Conservation (phyloP, 2,329 filamentous ascomycete species). For the Colletotrichum paranaense region DNA sequence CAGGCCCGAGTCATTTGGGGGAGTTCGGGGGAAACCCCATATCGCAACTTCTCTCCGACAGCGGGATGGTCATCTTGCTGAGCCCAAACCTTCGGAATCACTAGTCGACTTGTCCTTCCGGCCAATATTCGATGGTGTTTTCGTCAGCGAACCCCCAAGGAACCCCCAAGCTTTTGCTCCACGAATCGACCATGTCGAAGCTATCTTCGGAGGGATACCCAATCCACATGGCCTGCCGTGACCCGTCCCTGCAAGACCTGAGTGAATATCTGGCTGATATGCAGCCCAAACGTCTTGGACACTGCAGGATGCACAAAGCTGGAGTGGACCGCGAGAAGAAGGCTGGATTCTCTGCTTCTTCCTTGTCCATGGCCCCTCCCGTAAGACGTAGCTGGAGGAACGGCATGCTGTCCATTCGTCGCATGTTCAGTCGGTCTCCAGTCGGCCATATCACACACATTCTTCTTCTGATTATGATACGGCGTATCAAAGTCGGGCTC, state of each 20-base stretch:
- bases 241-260: constrained; percentile 18
- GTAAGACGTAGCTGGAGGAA: background rate
- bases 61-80: constrained; percentile 23
- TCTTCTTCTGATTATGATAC: constrained; percentile 16
- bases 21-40: constrained; percentile 22
- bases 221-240: constrained; percentile 28
- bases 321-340: background rate
- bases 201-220: constrained; percentile 20
- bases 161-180: constrained; percentile 22
- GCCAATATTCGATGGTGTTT: constrained; percentile 28
- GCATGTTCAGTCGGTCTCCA: constrained; percentile 11
- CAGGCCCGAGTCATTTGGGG: constrained; percentile 30
- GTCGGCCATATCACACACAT: constrained; percentile 33
- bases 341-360: background rate
- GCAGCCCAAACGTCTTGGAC: constrained; percentile 32
- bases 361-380: background rate
- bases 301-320: constrained; percentile 29
- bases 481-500: constrained; percentile 23
- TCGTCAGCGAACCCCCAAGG: constrained; percentile 25
- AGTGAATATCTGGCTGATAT: constrained; percentile 33
- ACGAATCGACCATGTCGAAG: constrained; percentile 26
- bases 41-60: constrained; percentile 23
- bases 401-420: constrained; percentile 15
- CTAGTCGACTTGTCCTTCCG: constrained; percentile 27
- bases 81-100: constrained; percentile 30